phyloP scores from a whole-genome alignment of 345 rosid genomes.

The Syzygium aromaticum region DNA sequence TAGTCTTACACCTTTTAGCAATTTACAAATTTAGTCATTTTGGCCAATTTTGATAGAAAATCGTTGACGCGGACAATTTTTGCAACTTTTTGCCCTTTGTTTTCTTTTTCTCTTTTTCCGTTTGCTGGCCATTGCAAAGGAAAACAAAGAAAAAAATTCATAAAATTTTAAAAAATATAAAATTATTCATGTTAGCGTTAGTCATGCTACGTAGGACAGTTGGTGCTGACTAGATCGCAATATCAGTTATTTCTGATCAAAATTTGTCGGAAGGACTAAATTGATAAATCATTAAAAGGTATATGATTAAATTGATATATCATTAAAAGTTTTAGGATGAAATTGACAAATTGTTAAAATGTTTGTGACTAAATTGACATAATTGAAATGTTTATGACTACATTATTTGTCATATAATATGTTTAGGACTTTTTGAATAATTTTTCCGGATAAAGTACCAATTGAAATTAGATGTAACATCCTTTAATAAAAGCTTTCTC shows the following conservation, averaged over 20 bases:
- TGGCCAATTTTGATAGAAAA: accelerated
- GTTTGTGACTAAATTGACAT: accelerated
- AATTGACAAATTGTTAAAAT: not conserved
- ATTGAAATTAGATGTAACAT: not conserved
- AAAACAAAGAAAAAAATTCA: not conserved
- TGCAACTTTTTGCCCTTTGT: not conserved
- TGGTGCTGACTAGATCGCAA: accelerated
- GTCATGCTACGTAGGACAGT: accelerated
- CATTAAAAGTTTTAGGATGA: not conserved
- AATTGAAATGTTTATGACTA: accelerated
- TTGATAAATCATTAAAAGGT: not conserved
- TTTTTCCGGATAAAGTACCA: too few species aligned
- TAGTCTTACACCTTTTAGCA: not conserved
- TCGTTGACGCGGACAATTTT: not conserved
- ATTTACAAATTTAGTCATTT: not conserved
- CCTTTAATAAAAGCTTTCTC: not conserved
- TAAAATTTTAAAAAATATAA: not conserved
- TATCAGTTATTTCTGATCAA: accelerated
- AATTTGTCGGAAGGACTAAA: accelerated
- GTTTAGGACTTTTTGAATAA: not conserved
- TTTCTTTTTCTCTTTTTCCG: not conserved
- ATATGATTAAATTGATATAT: not conserved
- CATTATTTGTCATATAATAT: accelerated
- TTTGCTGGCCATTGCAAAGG: not conserved
- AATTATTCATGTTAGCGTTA: not conserved